Conservation (phyloP, 2,329 filamentous ascomycete genomes). For the Esteya vermicola region DNA sequence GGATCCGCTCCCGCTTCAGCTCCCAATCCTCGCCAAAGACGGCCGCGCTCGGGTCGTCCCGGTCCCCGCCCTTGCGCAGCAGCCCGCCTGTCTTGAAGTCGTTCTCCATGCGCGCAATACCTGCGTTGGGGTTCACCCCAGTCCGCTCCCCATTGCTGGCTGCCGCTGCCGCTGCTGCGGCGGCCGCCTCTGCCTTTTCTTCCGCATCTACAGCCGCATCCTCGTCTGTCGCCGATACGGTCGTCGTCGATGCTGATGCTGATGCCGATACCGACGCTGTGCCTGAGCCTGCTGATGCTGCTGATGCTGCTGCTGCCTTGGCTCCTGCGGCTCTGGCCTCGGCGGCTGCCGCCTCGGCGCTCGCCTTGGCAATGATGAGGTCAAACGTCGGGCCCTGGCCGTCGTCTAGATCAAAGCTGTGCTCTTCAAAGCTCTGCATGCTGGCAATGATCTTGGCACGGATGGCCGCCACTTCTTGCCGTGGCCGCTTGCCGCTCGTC, state of each 20-base stretch:
- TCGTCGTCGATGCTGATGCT: background rate
- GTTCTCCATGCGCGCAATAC: conserved; percentile 76
- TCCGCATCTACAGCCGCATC: background rate
- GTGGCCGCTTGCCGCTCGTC: conserved; percentile 66
- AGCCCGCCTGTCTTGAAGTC: conserved; percentile 77
- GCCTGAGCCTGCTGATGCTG: background rate
- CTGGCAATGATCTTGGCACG: conserved; percentile 78
- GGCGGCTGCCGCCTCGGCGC: conserved; percentile 26
- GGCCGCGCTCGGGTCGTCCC: conserved; percentile 72
- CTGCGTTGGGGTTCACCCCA: conserved; percentile 53
- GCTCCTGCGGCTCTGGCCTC: too few relatives aligned
- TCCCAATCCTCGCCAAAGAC: conserved; percentile 82
- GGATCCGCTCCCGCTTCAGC: conserved; percentile 69
- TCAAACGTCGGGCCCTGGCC: conserved; percentile 63
- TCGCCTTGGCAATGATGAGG: conserved; percentile 63
- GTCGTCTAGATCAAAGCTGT: conserved; percentile 67
- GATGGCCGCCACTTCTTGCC: conserved; percentile 69
- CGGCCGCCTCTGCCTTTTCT: conserved; percentile 12
- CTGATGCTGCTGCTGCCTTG: background rate
- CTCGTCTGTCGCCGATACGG: background rate
- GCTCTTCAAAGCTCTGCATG: conserved; percentile 78
- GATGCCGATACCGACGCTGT: background rate
- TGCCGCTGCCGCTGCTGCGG: conserved; percentile 19
- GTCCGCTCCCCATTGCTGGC: conserved; percentile 26
- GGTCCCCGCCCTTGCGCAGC: conserved; percentile 64